Base-by-base conservation (phyloP, 2,329 filamentous ascomycete species). In the Colletotrichum sp. region DNA sequence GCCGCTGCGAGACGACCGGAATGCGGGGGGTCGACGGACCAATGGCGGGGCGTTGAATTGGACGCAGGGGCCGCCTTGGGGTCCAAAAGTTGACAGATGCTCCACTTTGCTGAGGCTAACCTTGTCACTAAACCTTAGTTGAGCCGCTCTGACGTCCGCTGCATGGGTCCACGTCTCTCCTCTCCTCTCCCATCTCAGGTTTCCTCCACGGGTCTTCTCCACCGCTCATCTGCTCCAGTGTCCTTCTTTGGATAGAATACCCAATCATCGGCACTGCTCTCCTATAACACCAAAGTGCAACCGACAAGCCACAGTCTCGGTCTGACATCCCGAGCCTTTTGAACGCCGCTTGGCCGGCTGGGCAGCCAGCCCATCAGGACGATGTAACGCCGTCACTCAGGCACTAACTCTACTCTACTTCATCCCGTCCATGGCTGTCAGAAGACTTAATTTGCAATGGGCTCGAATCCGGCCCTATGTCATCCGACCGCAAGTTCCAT, bases 101-200 rank as follows among this genome's bases (percentile, higher is more conserved):
- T 59, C 59, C 69, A 72, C 63, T 62, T n/a, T n/a, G 18, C 26
- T 39, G 57, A 36, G 60, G 36, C 26, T 73, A 39, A 34, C 52
- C 52, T 57, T 44, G 44, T 32, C 49, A 59, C 76, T 72, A 77
- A 77, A 77, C 76, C 76, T 77, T 77, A 76, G 69, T 72, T 76
- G 76, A 77, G 76, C 76, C 76, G 69, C 76, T 73, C 70, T 49
- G 59, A 76, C 73, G 70, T 73, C 63, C 44, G n/a, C 44, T 52
- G 44, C 44, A 52, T 52, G 44, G 44, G n/a, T 52, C 21, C 21
- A n/a, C 34, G 39, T 32, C 24, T 32, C 30, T 49, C 18, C 67
- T 24, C 30, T 32, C 21, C 12, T 24, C 30, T 32, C 21, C 12
- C 9, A 6, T 36, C 13, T 21, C 32, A 34, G 12, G 32, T 34